These are phyloP conservation scores for Entomortierella lignicola DNA, from an alignment of 192 early-diverging fungal genomes.

Conservation along the genomic window DNA sequence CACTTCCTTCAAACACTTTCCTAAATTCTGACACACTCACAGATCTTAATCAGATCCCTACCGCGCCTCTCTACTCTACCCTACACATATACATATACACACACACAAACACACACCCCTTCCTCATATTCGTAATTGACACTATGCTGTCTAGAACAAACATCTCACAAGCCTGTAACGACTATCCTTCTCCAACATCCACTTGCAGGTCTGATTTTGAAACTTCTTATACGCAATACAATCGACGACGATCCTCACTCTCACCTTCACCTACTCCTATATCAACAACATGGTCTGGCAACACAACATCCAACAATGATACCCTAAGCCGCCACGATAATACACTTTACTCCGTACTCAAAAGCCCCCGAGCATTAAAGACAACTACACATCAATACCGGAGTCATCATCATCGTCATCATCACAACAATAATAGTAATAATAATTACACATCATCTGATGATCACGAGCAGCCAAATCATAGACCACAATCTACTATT, in stretches of 20 bases:
- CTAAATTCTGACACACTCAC: no score
- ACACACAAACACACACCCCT: neutral
- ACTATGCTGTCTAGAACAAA: conserved; percentile 11
- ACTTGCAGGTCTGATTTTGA: conserved; percentile 35
- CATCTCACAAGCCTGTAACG: conserved; percentile 29
- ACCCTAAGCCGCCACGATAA: conserved; percentile 1
- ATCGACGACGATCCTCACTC: conserved; percentile 15
- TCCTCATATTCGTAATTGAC: neutral
- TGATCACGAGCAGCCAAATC: neutral
- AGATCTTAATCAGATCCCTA: no score
- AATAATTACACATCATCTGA: no score
- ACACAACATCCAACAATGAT: neutral
- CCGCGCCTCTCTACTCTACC: conserved; percentile 4
- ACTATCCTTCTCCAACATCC: conserved; percentile 25
- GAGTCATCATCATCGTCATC: neutral
- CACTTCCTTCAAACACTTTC: neutral
- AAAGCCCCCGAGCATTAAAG: conserved; percentile 19
- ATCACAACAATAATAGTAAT: no score
- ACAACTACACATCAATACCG: neutral
- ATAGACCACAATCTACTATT: conserved; percentile 2
- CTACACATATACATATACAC: no score
- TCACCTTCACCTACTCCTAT: conserved; percentile 19
- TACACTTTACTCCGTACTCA: conserved; percentile 4
- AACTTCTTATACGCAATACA: conserved; percentile 11
- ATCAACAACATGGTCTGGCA: conserved; percentile 7